Evolutionary conservation across 495 filamentous ascomycete genomes (phyloP).

Genomic region (Penicillium bialowiezense): DNA sequence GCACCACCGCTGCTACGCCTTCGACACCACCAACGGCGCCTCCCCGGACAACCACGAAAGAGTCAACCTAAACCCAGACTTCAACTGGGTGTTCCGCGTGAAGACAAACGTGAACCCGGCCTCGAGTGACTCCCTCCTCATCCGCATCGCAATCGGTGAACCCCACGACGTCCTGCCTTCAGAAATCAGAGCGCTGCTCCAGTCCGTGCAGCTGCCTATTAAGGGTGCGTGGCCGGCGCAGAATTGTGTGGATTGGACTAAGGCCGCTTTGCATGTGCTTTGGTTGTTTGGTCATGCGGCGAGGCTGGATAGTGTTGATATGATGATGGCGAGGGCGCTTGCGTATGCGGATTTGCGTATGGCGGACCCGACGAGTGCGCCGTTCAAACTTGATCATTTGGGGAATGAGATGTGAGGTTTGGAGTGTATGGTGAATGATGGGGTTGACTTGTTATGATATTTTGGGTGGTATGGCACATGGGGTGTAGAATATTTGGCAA

Average conservation of each 20-base stretch:
- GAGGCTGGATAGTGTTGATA: background rate
- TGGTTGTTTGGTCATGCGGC: background rate
- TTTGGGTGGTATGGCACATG: no score
- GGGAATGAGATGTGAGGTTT: background rate
- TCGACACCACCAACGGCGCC: constrained; percentile 4
- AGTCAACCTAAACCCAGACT: constrained; percentile 1
- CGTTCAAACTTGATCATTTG: background rate
- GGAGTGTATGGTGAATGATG: background rate
- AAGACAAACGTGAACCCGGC: background rate
- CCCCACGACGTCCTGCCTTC: background rate
- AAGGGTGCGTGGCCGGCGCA: background rate
- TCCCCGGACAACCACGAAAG: background rate
- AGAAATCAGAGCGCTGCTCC: background rate
- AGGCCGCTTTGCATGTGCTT: background rate
- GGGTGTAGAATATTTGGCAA: no score
- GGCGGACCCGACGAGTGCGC: background rate
- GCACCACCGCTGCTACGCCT: background rate
- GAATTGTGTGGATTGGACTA: constrained; percentile 4
- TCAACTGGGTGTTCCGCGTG: constrained; percentile 1
- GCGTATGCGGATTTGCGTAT: constrained; percentile 3
- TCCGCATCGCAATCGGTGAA: background rate
- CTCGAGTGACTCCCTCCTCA: background rate
- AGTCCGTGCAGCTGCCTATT: background rate
- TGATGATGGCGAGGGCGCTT: background rate
- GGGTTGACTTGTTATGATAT: background rate